These are phyloP conservation scores for Gryganskiella cystojenkinii DNA, from an alignment of 192 early-diverging fungal genomes.

Conservation along the genomic window DNA sequence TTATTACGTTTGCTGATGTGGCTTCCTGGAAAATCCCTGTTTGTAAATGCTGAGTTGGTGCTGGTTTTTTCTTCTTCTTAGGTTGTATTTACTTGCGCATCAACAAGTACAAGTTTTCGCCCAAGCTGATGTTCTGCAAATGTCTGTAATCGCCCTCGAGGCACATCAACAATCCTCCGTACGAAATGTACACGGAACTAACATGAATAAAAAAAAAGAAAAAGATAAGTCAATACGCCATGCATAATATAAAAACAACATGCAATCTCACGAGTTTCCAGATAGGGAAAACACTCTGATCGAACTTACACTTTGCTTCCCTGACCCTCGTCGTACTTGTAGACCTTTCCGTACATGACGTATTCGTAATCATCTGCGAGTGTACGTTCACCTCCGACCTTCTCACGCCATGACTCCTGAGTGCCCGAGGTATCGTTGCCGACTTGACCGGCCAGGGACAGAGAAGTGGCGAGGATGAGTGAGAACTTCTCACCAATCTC, in stretches of 20 bases:
- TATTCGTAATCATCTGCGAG: slow-evolving; percentile 98
- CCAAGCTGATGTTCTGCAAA: slow-evolving; percentile 84
- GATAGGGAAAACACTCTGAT: background rate
- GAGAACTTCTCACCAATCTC: slow-evolving; percentile 87
- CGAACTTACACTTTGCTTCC: slow-evolving; percentile 74
- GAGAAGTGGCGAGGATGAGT: slow-evolving; percentile 82
- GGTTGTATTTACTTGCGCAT: slow-evolving; percentile 72
- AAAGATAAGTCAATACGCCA: background rate
- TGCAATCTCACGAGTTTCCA: no score
- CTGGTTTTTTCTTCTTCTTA: background rate
- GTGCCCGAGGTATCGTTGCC: slow-evolving; percentile 60
- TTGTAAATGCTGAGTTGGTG: background rate
- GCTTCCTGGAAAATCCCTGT: background rate
- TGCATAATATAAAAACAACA: background rate
- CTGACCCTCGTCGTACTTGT: slow-evolving; percentile 90
- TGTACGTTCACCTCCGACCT: slow-evolving; percentile 70
- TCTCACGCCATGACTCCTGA: slow-evolving; percentile 77
- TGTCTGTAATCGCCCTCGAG: slow-evolving; percentile 87
- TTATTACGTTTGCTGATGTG: background rate
- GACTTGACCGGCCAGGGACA: slow-evolving; percentile 69
- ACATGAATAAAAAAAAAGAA: background rate
- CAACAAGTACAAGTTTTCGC: slow-evolving; percentile 92
- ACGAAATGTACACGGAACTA: slow-evolving; percentile 90
- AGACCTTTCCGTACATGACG: slow-evolving; percentile 98
- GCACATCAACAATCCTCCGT: slow-evolving; percentile 93